Evolutionary conservation across 2,329 filamentous ascomycete species (phyloP).

Genomic region (Colletotrichum graminicola): DNA sequence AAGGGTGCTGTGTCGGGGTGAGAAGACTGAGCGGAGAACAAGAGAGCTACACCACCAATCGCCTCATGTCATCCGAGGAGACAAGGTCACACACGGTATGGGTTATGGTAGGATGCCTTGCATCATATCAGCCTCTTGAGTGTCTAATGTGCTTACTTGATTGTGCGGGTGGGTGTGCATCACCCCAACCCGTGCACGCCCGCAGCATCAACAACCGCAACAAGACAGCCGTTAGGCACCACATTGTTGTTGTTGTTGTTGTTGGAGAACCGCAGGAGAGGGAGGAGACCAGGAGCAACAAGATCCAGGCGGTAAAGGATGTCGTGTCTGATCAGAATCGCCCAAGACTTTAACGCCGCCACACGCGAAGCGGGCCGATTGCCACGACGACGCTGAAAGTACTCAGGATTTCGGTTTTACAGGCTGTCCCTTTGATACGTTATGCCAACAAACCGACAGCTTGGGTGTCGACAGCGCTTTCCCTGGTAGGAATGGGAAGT

Average conservation of each 20-base stretch:
- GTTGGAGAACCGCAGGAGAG: neutral
- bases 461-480: conserved; percentile 7
- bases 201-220: neutral
- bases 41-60: neutral
- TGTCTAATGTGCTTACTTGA: conserved; percentile 2
- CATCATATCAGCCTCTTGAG: conserved; percentile 9
- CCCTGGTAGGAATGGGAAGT: neutral
- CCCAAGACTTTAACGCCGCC: neutral
- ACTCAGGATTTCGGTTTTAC: neutral
- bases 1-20: neutral
- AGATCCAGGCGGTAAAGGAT: conserved; percentile 20
- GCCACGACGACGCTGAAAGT: neutral
- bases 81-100: conserved; percentile 11
- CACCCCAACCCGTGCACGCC: neutral
- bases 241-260: neutral
- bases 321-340: conserved; percentile 3
- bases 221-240: neutral
- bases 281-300: neutral
- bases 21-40: neutral
- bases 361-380: neutral
- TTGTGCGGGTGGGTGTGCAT: conserved; percentile 12
- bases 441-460: conserved; percentile 10
- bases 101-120: neutral
- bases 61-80: neutral
- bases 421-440: conserved; percentile 4